Evolutionary conservation across 2,329 filamentous ascomycete genomes (phyloP).

Genomic region (Mycocentrospora acerina): DNA sequence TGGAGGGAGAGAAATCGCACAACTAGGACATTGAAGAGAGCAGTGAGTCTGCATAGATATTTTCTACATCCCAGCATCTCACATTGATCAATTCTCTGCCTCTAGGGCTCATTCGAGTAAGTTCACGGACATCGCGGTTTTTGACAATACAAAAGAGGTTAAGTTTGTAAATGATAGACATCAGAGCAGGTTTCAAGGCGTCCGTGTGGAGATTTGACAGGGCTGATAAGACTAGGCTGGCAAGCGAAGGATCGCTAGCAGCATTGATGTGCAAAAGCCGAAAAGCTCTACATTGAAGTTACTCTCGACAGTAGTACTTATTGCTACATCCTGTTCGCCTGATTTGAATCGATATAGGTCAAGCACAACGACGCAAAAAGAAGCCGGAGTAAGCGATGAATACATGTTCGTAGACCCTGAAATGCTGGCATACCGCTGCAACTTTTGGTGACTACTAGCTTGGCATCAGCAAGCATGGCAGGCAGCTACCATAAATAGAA

Average conservation of each 20-base stretch:
- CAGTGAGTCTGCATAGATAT: too few relatives aligned
- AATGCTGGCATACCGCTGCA: too few relatives aligned
- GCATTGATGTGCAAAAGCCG: not conserved
- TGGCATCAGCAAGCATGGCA: too few relatives aligned
- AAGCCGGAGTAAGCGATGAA: too few relatives aligned
- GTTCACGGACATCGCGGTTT: not conserved
- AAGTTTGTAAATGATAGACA: not conserved
- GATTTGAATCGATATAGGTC: too few relatives aligned
- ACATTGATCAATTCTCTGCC: not conserved
- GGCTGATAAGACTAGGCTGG: not conserved
- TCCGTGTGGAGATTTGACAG: conserved; percentile 1
- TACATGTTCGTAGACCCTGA: too few relatives aligned
- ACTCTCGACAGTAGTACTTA: not conserved
- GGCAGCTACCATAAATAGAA: not conserved
- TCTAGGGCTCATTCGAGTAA: not conserved
- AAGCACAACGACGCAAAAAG: too few relatives aligned
- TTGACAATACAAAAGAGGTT: not conserved
- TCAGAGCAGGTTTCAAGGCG: not conserved
- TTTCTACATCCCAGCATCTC: too few relatives aligned
- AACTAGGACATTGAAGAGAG: too few relatives aligned
- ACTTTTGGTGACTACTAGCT: too few relatives aligned
- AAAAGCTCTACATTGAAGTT: not conserved
- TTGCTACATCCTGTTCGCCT: too few relatives aligned
- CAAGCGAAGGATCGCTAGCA: conserved; percentile 1
- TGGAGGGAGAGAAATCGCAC: not conserved